Conservation (phyloP, 139 green algal genomes). For the Yamagishiella unicocca region DNA sequence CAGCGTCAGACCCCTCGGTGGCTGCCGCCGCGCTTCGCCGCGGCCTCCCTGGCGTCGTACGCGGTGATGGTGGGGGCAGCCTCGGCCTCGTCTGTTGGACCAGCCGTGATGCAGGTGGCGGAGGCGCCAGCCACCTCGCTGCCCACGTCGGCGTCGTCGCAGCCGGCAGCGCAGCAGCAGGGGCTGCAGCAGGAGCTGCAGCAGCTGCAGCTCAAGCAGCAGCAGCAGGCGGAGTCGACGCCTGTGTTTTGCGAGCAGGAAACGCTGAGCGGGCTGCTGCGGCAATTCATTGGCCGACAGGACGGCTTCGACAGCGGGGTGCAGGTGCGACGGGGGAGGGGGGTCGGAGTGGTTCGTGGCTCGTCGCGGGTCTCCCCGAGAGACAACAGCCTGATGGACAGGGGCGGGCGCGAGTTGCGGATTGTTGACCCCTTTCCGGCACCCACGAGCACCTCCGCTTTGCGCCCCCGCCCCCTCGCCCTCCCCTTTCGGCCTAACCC, state of each 20-base stretch:
- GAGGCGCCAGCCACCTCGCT: not conserved
- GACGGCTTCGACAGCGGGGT: conserved; percentile 14
- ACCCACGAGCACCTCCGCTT: not conserved
- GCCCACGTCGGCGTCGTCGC: not conserved
- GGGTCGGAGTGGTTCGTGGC: too few relatives aligned
- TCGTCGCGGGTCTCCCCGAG: too few relatives aligned
- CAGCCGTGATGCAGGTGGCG: too few relatives aligned
- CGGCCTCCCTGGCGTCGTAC: too few relatives aligned
- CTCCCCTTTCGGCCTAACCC: not conserved
- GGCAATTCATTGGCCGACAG: not conserved
- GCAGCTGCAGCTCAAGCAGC: not conserved
- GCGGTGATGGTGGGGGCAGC: too few relatives aligned
- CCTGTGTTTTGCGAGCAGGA: conserved; percentile 1
- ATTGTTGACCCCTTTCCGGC: not conserved
- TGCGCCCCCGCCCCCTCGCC: not conserved
- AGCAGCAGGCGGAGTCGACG: not conserved
- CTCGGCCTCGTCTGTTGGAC: too few relatives aligned
- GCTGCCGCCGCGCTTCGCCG: too few relatives aligned
- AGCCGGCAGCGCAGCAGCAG: not conserved
- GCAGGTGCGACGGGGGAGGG: not conserved
- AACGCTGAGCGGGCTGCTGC: conserved; percentile 17
- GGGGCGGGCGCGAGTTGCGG: too few relatives aligned
- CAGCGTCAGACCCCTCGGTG: too few relatives aligned
- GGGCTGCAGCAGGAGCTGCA: not conserved
- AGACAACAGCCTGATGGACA: too few relatives aligned